Conservation (phyloP, 495 filamentous ascomycete genomes). For the Podospora tetraspora region DNA sequence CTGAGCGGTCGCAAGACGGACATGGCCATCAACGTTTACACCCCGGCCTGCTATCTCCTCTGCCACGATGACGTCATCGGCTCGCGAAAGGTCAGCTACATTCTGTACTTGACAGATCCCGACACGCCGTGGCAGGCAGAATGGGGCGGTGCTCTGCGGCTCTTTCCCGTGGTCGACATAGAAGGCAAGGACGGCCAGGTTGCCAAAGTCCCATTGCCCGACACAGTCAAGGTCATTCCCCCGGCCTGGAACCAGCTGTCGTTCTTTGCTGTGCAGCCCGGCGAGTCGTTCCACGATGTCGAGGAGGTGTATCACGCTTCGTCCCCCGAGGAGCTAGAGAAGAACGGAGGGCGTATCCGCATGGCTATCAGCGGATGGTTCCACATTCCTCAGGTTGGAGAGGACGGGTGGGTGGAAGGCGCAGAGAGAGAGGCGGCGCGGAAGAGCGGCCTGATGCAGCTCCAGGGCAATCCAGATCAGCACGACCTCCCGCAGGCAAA, state of each 20-base stretch:
- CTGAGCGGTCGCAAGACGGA: slow-evolving; percentile 94
- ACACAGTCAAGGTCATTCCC: slow-evolving; percentile 71
- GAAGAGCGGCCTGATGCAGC: slow-evolving; percentile 81
- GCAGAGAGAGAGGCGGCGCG: slow-evolving; percentile 82
- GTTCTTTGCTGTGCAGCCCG: slow-evolving; percentile 97
- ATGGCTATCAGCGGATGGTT: slow-evolving; percentile 99
- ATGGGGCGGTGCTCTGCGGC: slow-evolving; percentile 88
- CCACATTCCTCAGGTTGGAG: slow-evolving; percentile 92
- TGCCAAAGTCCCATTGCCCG: slow-evolving; percentile 69
- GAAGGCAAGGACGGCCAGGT: slow-evolving; percentile 61
- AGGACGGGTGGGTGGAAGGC: slow-evolving; percentile 86
- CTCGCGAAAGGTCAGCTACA: slow-evolving; percentile 87
- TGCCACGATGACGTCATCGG: slow-evolving; percentile 99
- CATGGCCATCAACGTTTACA: slow-evolving; percentile 99
- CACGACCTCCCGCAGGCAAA: slow-evolving; percentile 73
- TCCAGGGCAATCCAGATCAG: slow-evolving; percentile 83
- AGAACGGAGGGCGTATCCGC: slow-evolving; percentile 66
- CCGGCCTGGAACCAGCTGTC: slow-evolving; percentile 95
- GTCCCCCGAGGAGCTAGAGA: slow-evolving; percentile 46
- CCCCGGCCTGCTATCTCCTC: slow-evolving; percentile 87
- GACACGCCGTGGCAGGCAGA: slow-evolving; percentile 84
- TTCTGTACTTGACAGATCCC: slow-evolving; percentile 91
- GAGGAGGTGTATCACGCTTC: slow-evolving; percentile 85
- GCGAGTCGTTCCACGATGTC: slow-evolving; percentile 96
- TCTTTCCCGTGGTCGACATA: slow-evolving; percentile 70